Evolutionary conservation across 768 basidiomycete genomes (phyloP).

Genomic region (Phaeotremella fagi): DNA sequence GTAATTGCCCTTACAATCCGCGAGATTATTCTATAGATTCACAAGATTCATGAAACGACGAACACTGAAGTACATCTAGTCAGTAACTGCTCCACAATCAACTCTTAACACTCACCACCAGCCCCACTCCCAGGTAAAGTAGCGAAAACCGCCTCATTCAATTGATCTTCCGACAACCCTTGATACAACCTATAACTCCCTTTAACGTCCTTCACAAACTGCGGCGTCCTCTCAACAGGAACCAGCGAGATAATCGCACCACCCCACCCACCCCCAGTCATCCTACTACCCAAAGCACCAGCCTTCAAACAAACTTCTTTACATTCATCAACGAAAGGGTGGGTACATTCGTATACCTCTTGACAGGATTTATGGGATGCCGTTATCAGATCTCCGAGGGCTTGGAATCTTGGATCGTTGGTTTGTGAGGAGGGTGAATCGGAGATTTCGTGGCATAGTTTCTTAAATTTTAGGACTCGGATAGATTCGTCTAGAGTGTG

Average conservation of each 20-base stretch:
- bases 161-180: slow-evolving; percentile 56
- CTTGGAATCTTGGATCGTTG: slow-evolving; percentile 42
- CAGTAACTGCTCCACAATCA: not conserved
- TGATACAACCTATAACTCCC: slow-evolving; percentile 57
- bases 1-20: too few relatives aligned
- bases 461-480: slow-evolving; percentile 71
- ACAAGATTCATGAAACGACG: too few relatives aligned
- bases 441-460: slow-evolving; percentile 53
- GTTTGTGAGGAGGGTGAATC: slow-evolving; percentile 40
- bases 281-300: slow-evolving; percentile 73
- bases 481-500: slow-evolving; percentile 78
- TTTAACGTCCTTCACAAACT: slow-evolving; percentile 32
- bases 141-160: slow-evolving; percentile 70
- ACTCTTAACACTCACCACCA: slow-evolving; percentile 57
- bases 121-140: slow-evolving; percentile 79
- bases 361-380: slow-evolving; percentile 69
- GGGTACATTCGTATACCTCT: slow-evolving; percentile 69
- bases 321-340: slow-evolving; percentile 70
- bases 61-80: too few relatives aligned
- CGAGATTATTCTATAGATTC: too few relatives aligned
- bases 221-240: slow-evolving; percentile 58
- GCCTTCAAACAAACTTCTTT: slow-evolving; percentile 60
- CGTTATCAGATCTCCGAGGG: slow-evolving; percentile 70
- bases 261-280: slow-evolving; percentile 92
- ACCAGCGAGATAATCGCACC: slow-evolving; percentile 83